phyloP scores from a whole-genome alignment of 371 early-diverging fungal species.

The Circinella minor region DNA sequence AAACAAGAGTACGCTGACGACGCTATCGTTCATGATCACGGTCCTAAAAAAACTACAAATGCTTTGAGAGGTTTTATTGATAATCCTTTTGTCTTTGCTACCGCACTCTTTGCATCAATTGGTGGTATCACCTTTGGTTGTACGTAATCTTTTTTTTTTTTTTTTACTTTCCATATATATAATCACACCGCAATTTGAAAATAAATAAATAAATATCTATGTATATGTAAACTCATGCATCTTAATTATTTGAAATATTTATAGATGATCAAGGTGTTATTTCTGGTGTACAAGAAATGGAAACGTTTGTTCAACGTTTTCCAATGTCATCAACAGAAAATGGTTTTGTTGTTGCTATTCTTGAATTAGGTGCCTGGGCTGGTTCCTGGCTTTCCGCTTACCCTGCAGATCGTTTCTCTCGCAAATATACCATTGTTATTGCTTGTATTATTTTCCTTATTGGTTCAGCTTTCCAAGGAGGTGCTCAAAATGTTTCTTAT shows the following conservation, averaged over 20 bases:
- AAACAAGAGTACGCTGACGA: conserved; percentile 12
- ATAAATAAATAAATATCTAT: no score
- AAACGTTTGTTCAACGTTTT: conserved; percentile 33
- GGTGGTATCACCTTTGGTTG: conserved; percentile 56
- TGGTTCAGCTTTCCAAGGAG: conserved; percentile 70
- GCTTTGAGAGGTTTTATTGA: conserved; percentile 31
- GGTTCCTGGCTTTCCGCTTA: conserved; percentile 59
- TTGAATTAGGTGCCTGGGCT: conserved; percentile 63
- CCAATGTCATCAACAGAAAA: conserved; percentile 36
- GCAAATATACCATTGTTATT: conserved; percentile 71
- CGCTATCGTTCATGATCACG: conserved; percentile 1
- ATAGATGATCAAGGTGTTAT: conserved; percentile 54
- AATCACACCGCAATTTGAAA: background rate
- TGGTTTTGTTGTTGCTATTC: conserved; percentile 61
- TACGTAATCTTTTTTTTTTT: conserved; percentile 13
- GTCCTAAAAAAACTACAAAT: conserved; percentile 14
- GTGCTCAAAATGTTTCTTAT: conserved; percentile 54
- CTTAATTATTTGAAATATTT: background rate
- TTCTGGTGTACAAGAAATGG: conserved; percentile 49
- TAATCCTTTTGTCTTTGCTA: conserved; percentile 43
- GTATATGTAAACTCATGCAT: background rate
- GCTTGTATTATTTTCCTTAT: conserved; percentile 67
- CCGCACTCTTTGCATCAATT: conserved; percentile 45
- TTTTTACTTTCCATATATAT: background rate
- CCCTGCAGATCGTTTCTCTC: conserved; percentile 67